A percentile compares a stretch with the other conserved stretches of the same genome.
Evolutionary conservation across 768 basidiomycete genomes (phyloP).

Genomic region (Leccinum sublutescens): DNA sequence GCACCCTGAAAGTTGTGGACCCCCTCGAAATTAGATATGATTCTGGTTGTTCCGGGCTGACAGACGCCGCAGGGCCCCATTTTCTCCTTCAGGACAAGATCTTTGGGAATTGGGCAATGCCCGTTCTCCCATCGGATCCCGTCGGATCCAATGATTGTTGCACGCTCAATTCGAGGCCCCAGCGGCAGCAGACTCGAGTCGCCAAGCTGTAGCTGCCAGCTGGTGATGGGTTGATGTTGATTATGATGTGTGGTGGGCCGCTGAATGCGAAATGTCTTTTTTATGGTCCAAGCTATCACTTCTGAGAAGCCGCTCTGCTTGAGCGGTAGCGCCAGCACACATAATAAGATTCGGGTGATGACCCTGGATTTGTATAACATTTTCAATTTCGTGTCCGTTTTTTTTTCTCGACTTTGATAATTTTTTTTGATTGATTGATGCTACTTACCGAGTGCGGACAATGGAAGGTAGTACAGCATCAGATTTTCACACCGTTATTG

Average conservation of each 20-base stretch:
- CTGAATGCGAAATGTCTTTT: conserved; percentile 16
- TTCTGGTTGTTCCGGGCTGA: not conserved
- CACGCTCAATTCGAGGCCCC: too few relatives aligned
- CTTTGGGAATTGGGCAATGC: not conserved
- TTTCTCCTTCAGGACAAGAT: not conserved
- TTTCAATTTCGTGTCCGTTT: not conserved
- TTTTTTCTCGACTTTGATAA: not conserved
- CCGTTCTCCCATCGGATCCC: not conserved
- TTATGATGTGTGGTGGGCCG: conserved; percentile 6
- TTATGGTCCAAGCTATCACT: not conserved
- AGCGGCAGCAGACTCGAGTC: not conserved
- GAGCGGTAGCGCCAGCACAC: not conserved
- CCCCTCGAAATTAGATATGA: conserved; percentile 6
- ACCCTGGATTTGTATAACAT: conserved; percentile 1
- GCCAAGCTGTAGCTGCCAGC: not conserved
- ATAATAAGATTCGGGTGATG: not conserved
- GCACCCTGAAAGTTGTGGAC: not conserved
- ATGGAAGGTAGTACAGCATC: conserved; percentile 13
- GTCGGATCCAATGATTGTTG: not conserved
- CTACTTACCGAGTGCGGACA: conserved; percentile 8
- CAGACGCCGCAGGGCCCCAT: not conserved
- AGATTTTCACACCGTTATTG: conserved; percentile 29
- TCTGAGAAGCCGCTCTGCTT: not conserved
- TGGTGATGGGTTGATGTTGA: not conserved
- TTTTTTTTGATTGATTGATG: conserved; percentile 1